Percentiles rank a stretch among this genome's conserved stretches.
Evolutionary conservation across 768 basidiomycete species (phyloP).

Genomic region (Calocybe cyanea): DNA sequence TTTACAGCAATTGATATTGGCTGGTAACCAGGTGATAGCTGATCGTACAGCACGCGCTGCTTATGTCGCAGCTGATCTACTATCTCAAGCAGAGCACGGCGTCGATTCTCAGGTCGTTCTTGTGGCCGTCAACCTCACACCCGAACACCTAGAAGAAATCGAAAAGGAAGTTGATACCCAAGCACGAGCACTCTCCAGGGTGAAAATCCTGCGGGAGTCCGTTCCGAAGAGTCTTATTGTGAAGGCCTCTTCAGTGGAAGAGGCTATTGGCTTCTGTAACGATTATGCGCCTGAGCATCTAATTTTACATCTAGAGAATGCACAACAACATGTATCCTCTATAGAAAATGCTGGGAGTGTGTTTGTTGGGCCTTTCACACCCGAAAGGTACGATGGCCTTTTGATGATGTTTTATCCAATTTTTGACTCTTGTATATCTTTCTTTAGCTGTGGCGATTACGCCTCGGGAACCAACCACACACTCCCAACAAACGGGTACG

Average conservation of each 20-base stretch:
- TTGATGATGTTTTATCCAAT: neutral
- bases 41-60: slow-evolving; percentile 82
- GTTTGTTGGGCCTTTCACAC: slow-evolving; percentile 92
- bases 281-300: slow-evolving; percentile 98
- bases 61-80: slow-evolving; percentile 93
- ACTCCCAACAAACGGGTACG: slow-evolving; percentile 93
- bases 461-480: slow-evolving; percentile 99
- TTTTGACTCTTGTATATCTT: slow-evolving; percentile 5
- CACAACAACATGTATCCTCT: slow-evolving; percentile 53
- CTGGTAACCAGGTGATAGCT: slow-evolving; percentile 96
- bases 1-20: neutral
- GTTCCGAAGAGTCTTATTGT: slow-evolving; percentile 91
- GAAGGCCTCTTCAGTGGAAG: slow-evolving; percentile 56
- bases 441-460: slow-evolving; percentile 89
- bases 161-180: slow-evolving; percentile 85
- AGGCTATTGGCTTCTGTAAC: slow-evolving; percentile 88
- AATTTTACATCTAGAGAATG: slow-evolving; percentile 82
- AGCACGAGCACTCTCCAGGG: slow-evolving; percentile 80
- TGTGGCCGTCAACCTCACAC: slow-evolving; percentile 69
- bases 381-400: slow-evolving; percentile 70
- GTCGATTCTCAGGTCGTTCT: slow-evolving; percentile 98
- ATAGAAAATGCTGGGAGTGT: slow-evolving; percentile 95
- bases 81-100: slow-evolving; percentile 98
- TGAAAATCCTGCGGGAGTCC: slow-evolving; percentile 87
- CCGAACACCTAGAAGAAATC: slow-evolving; percentile 62